These are phyloP conservation scores for Clarireedia paspali DNA, from an alignment of 2,329 filamentous ascomycete species.

Conservation along the genomic window DNA sequence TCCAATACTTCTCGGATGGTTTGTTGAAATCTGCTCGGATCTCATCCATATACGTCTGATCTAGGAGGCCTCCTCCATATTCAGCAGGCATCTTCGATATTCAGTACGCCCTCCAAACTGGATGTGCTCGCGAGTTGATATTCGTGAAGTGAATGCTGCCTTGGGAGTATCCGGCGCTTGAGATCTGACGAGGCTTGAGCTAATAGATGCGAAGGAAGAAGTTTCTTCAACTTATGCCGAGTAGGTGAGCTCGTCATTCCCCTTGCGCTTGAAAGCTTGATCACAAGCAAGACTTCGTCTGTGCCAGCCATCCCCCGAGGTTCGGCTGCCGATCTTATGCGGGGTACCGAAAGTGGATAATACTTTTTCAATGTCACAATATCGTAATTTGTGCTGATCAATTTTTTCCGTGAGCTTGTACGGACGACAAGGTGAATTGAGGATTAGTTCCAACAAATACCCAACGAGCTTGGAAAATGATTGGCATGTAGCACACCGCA, in stretches of 20 bases:
- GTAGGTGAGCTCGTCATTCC: neutral
- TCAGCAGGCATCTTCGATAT: neutral
- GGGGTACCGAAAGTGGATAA: neutral
- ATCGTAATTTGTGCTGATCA: too few species aligned
- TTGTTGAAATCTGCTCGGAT: constrained; percentile 1
- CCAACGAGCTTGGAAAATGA: neutral
- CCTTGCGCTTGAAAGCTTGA: neutral
- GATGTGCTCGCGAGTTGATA: too few species aligned
- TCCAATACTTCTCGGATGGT: neutral
- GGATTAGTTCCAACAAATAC: neutral
- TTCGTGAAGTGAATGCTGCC: too few species aligned
- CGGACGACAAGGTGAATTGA: neutral
- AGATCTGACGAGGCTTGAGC: neutral
- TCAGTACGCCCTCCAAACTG: neutral
- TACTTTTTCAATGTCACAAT: neutral
- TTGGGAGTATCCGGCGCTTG: neutral
- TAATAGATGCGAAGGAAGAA: neutral
- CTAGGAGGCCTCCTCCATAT: constrained; percentile 7
- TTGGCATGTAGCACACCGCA: too few species aligned
- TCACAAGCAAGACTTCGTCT: constrained; percentile 1
- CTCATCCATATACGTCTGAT: constrained; percentile 4
- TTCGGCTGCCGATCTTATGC: neutral
- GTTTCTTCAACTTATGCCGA: neutral
- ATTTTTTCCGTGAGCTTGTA: neutral
- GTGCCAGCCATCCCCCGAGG: neutral